Percentiles rank a stretch among this genome's conserved stretches.
phyloP scores from a whole-genome alignment of 345 rosid genomes.

The Microcos paniculata region DNA sequence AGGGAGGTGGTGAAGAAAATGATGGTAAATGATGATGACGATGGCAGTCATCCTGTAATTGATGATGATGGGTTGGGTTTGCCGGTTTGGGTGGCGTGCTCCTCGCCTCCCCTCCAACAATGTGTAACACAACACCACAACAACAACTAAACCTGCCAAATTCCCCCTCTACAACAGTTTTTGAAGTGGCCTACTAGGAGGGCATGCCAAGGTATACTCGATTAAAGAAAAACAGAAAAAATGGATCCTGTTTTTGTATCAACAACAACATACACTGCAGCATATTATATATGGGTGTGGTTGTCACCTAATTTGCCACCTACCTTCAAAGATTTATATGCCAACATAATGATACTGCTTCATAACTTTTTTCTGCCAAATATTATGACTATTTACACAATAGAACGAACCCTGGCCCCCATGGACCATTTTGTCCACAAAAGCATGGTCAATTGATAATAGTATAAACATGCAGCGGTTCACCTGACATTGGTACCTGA shows the following conservation, averaged over 20 bases:
- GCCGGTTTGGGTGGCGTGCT: not conserved
- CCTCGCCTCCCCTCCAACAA: not conserved
- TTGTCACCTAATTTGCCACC: not conserved
- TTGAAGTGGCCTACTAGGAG: not conserved
- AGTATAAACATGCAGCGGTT: not conserved
- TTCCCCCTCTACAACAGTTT: not conserved
- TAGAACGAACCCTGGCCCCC: not conserved
- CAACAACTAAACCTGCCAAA: not conserved
- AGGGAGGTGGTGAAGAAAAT: not conserved
- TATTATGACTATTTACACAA: not conserved
- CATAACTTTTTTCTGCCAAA: not conserved
- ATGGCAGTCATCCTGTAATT: too few species aligned
- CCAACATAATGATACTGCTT: not conserved
- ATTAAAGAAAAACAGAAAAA: not conserved
- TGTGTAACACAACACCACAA: not conserved
- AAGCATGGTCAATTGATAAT: not conserved
- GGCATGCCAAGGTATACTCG: not conserved
- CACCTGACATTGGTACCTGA: slow-evolving; percentile 7
- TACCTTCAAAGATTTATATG: not conserved
- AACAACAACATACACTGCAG: not conserved
- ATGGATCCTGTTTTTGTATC: not conserved
- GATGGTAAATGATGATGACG: not conserved
- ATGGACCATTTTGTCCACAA: not conserved
- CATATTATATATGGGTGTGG: not conserved
- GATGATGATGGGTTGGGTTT: not conserved